Evolutionary conservation across 1,284 basidiomycete genomes (phyloP).

Genomic region (Sporisorium graminicola): DNA sequence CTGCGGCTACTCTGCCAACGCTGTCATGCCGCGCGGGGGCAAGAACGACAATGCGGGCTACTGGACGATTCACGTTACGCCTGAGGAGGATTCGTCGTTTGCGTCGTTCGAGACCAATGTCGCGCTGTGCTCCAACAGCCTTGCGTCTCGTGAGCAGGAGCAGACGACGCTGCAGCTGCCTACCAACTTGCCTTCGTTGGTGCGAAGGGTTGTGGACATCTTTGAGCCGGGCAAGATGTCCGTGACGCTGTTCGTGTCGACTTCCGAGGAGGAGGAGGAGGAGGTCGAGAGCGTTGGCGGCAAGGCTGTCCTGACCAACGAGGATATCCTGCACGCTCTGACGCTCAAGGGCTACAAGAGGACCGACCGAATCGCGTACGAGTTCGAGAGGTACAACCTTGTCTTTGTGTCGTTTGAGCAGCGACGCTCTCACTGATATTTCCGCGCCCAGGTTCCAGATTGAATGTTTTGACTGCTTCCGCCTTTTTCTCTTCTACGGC

Average conservation of each 20-base stretch:
- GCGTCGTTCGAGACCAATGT: conserved; percentile 99
- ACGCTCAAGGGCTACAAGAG: conserved; percentile 72
- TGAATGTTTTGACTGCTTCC: too few relatives aligned
- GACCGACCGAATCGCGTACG: conserved; percentile 97
- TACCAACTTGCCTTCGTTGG: conserved; percentile 77
- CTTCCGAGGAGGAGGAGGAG: conserved; percentile 71
- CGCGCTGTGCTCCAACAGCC: conserved; percentile 75
- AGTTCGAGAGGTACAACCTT: conserved; percentile 94
- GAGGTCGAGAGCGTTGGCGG: conserved; percentile 30
- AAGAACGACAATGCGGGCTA: conserved; percentile 73
- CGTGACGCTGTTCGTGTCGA: conserved; percentile 90
- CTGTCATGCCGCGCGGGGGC: conserved; percentile 73
- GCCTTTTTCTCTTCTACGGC: too few relatives aligned
- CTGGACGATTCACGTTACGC: conserved; percentile 98
- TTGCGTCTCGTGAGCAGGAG: conserved; percentile 23
- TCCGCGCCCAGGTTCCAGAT: background rate
- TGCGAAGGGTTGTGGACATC: conserved; percentile 88
- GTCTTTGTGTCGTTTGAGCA: conserved; percentile 73
- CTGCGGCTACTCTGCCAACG: conserved; percentile 97
- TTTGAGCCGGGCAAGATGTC: conserved; percentile 90
- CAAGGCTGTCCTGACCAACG: conserved; percentile 48
- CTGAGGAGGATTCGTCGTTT: conserved; percentile 96
- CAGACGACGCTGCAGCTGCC: conserved; percentile 32
- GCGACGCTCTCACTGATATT: conserved; percentile 15
- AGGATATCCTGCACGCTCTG: conserved; percentile 64